Evolutionary conservation across 495 filamentous ascomycete genomes (phyloP), one percentile per base, ranked within the genome.

Genomic region (Xylaria scruposa): DNA sequence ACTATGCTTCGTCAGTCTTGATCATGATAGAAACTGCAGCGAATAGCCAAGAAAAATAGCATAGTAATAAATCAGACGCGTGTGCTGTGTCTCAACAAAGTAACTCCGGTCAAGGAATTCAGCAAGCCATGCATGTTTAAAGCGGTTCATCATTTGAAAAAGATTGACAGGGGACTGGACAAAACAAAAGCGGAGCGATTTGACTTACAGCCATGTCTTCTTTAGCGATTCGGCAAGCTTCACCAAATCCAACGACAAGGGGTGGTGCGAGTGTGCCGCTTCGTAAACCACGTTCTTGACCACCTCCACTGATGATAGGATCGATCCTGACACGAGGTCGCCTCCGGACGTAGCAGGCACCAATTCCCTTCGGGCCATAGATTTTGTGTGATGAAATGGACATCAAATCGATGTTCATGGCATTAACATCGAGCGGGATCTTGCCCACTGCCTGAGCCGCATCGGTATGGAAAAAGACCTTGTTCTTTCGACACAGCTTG

Each of bases 361-460:
- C 96, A 42, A 99, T 93, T 51, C 96, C 96, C 85, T 97, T 99
- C 61, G 96, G 96, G 49, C 96, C 96, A 81, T 99, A 99, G 71
- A 99, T 97, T 85, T 99, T 99, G 84, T 99, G 96, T 60, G 92
- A 94, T n/a, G 96, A 98, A 56, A 99, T 97, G 13, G 94, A 97
- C 96, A 98, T 97, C 76, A 99, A 83, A 79, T 99, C 96, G 67
- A 98, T 90, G 79, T 97, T 95, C 92, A 95, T 92, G 81, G 94
- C 93, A 81, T 98, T 97, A 68, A 99, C 97, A 78, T 97, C 94
- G 38, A 99, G 84, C 0, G 94, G 94, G 68, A 99, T 97, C 86
- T 99, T 99, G 77, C 96, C 96, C 4, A 97, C 94, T 5, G 97
- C 96, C 84, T 99, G 96, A 7, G 96, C 96, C 36, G 82, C 96